Conservation (phyloP, 2,329 filamentous ascomycete species). For the Microsporum canis region DNA sequence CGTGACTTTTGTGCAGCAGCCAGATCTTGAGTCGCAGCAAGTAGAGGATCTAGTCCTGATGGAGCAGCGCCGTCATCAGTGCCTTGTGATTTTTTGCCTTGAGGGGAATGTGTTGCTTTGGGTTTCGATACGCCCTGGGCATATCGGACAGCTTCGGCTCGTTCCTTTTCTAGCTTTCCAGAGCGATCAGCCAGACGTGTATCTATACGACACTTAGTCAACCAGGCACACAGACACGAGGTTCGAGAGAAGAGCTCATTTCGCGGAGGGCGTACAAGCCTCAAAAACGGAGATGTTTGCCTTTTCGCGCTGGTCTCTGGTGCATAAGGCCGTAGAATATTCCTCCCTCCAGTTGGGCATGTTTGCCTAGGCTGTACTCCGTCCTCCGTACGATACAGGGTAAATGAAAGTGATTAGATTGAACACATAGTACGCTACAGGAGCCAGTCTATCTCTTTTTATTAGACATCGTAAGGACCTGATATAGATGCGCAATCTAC, state of each 20-base stretch:
- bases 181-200: slow-evolving; percentile 57
- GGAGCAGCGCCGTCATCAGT: slow-evolving; percentile 14
- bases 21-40: slow-evolving; percentile 51
- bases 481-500: not conserved
- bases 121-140: not conserved
- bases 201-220: slow-evolving; percentile 34
- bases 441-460: not conserved
- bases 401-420: too few species aligned
- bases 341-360: slow-evolving; percentile 70
- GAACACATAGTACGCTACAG: not conserved
- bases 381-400: too few species aligned
- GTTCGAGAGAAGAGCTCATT: not conserved
- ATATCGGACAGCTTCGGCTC: not conserved
- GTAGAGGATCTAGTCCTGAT: slow-evolving; percentile 18
- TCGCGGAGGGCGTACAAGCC: slow-evolving; percentile 48
- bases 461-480: not conserved
- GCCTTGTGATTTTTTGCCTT: not conserved
- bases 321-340: slow-evolving; percentile 63
- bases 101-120: not conserved
- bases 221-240: not conserved
- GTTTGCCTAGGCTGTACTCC: not conserved
- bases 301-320: slow-evolving; percentile 58
- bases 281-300: slow-evolving; percentile 58
- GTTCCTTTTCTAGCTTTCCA: slow-evolving; percentile 27
- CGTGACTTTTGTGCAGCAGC: slow-evolving; percentile 66